These are phyloP conservation scores for Houttuynia cordata DNA, from an alignment of 164 flowering plant genomes.

Conservation along the genomic window DNA sequence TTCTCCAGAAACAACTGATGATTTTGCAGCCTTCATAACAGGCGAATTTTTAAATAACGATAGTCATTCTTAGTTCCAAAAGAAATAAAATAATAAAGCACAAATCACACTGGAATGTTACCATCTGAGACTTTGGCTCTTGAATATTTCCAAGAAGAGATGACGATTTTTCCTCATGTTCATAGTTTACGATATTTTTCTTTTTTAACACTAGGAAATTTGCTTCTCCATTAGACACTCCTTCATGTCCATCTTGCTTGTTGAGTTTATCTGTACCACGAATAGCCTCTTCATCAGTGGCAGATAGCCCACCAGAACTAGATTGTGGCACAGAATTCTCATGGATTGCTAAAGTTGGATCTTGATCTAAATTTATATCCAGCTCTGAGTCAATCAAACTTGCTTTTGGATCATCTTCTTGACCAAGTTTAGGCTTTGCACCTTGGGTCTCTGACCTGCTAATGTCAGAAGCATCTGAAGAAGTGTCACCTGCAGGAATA, in stretches of 20 bases:
- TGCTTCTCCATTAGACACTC: conserved; percentile 28
- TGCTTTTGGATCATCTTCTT: conserved; percentile 14
- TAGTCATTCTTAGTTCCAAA: too few species aligned
- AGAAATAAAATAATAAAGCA: neutral
- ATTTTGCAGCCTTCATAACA: conserved; percentile 40
- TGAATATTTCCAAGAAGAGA: conserved; percentile 26
- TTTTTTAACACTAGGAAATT: conserved; percentile 30
- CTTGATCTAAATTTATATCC: conserved; percentile 41
- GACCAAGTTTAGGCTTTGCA: conserved; percentile 20
- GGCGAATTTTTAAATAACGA: neutral
- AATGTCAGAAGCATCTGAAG: conserved; percentile 23
- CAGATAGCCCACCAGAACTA: conserved; percentile 24
- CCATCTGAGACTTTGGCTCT: conserved; percentile 42
- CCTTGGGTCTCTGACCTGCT: conserved; percentile 24
- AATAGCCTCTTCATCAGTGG: conserved; percentile 17
- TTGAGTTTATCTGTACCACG: conserved; percentile 20
- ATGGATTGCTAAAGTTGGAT: conserved; percentile 51
- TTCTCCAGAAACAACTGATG: conserved; percentile 27
- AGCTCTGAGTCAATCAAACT: conserved; percentile 25
- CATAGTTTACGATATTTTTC: conserved; percentile 17
- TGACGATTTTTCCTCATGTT: conserved; percentile 33
- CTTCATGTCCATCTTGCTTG: conserved; percentile 21
- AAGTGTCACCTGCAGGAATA: conserved; percentile 21
- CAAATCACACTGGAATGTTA: conserved; percentile 9
- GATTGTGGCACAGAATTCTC: conserved; percentile 28